Base-by-base conservation (phyloP, 140 eudicot genomes). In the Stevia rebaudiana region DNA sequence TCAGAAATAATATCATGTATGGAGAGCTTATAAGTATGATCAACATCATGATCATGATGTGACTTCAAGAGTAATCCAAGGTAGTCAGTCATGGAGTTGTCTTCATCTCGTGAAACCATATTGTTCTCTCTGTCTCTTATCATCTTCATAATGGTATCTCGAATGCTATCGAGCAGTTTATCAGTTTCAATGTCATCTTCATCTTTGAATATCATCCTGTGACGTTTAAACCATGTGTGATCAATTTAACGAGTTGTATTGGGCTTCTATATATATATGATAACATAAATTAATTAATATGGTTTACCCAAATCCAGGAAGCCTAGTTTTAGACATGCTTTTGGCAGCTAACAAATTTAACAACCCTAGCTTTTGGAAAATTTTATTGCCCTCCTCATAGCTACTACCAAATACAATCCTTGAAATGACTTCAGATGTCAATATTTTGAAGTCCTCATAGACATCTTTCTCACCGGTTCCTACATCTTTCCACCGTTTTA, bases 331-430 rank as follows among this genome's bases (percentile, higher is more conserved):
- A 33, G 43, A 69, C 8, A 49, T 11, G 40, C 58, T 80, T 54
- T 65, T 77, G 55, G 68, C 58, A 12, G 75, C 59, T n/a, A 75
- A 11, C 2, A 37, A 2, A 12, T 52, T 15, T 53, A 74, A 39
- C 35, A 59, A 72, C 52, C 23, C 77, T 21, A 80, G 19, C 77
- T 73, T 73, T n/a, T 70, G 77, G 57, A 83, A 80, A 9, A 80
- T 63, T 11, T 70, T 33, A 59, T 80, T 74, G 37, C 90, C 90
- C 46, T 80, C 81, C 36, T 66, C 43, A 54, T 74, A 83, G 49
- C 74, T 83, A 71, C 89, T 83, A 8, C 89, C 82, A 65, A 82
- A 82, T 5, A 84, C 84, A 6, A 84, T 75, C 62, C 79, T 63
- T 3, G 89, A 79, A 43, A 83, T 83, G 9, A 83, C 67, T 35